A percentile compares a stretch with the other conserved stretches of the same genome.
These are phyloP conservation scores for Jamesozyma spencerorum DNA, from an alignment of 805 yeast genomes.

Conservation along the genomic window DNA sequence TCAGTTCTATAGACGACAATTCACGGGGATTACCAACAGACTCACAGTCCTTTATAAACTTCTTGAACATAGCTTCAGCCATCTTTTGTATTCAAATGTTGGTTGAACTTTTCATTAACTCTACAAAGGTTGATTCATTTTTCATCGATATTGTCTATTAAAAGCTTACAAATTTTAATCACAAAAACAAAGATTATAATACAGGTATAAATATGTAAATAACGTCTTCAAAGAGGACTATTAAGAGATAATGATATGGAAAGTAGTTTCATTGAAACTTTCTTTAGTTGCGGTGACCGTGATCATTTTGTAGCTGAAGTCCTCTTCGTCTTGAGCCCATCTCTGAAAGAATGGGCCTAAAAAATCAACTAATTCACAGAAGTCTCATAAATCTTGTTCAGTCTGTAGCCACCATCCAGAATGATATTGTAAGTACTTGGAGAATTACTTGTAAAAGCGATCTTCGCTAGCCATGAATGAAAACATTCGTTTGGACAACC, in stretches of 20 bases:
- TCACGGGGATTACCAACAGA: neutral
- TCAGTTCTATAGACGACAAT: neutral
- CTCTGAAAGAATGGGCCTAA: constrained; percentile 82
- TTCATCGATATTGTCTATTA: too few species aligned
- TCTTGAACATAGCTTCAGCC: neutral
- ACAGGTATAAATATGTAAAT: constrained; percentile 2
- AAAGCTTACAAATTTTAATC: too few species aligned
- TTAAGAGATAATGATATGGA: constrained; percentile 89
- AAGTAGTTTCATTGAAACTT: constrained; percentile 80
- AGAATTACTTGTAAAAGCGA: constrained; percentile 92
- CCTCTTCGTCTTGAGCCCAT: constrained; percentile 85
- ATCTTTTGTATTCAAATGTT: too few species aligned
- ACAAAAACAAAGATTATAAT: too few species aligned
- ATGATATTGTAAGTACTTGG: constrained; percentile 84
- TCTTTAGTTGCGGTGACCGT: constrained; percentile 79
- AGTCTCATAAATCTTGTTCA: constrained; percentile 80
- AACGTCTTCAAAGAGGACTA: constrained; percentile 37
- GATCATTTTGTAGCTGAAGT: constrained; percentile 86
- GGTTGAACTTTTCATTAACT: too few species aligned
- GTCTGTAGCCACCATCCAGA: constrained; percentile 92
- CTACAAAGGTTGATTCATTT: too few species aligned
- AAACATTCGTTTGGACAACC: constrained; percentile 99
- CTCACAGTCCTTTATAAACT: neutral
- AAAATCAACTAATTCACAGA: constrained; percentile 74
- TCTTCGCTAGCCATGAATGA: constrained; percentile 95